These are phyloP conservation scores for Penicillium sp. DNA, from an alignment of 2,329 filamentous ascomycete species.

Conservation along the genomic window DNA sequence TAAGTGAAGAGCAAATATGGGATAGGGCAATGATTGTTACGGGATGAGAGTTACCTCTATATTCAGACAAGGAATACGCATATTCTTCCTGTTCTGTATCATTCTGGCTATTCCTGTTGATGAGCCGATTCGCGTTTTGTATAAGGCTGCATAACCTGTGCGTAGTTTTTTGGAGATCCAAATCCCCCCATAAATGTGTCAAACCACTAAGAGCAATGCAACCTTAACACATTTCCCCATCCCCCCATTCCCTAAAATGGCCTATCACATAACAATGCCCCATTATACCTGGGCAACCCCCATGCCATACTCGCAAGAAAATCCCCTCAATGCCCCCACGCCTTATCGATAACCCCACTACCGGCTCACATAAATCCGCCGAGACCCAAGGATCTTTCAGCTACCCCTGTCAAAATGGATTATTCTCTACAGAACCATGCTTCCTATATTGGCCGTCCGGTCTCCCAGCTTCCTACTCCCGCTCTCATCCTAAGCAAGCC, in stretches of 20 bases:
- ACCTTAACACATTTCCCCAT: not conserved
- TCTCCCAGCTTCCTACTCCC: constrained; percentile 40
- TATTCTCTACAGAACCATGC: constrained; percentile 31
- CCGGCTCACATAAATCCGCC: not conserved
- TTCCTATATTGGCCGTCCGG: constrained; percentile 37
- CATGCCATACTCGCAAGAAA: not conserved
- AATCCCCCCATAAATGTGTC: not conserved
- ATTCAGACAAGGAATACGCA: no score
- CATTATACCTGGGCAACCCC: not conserved
- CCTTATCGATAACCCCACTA: not conserved
- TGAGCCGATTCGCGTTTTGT: not conserved
- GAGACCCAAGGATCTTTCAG: no score
- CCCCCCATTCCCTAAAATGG: not conserved
- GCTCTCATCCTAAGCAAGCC: constrained; percentile 42
- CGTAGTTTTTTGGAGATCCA: no score
- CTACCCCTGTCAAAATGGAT: constrained; percentile 24
- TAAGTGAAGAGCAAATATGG: no score
- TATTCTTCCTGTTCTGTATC: no score
- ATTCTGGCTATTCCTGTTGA: no score
- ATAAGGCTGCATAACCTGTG: no score
- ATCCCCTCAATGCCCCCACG: not conserved
- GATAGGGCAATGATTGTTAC: no score
- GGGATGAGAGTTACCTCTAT: no score
- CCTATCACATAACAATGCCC: not conserved
- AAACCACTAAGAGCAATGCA: not conserved